Conservation (phyloP, 169 alveolate genomes). For the Perkinsus olseni region DNA sequence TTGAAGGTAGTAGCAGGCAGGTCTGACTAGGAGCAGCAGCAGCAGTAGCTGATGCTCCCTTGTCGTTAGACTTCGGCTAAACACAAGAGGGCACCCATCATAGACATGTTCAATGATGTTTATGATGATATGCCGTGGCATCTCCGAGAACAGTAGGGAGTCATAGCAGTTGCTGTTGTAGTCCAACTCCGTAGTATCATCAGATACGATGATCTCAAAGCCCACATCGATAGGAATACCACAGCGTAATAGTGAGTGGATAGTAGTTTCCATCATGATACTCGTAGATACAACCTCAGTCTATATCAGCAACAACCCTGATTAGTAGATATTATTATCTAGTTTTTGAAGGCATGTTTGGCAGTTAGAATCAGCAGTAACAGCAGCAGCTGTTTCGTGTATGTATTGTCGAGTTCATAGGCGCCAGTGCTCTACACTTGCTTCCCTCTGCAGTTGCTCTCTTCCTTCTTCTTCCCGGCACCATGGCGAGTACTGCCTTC, state of each 20-base stretch:
- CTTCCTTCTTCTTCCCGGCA: not conserved
- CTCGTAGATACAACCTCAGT: not conserved
- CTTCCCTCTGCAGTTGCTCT: not conserved
- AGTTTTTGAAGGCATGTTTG: not conserved
- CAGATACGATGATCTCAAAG: not conserved
- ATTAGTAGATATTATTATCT: not conserved
- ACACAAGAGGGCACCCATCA: constrained; percentile 53
- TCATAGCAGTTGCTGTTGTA: not conserved
- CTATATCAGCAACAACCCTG: not conserved
- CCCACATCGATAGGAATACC: not conserved
- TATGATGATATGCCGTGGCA: constrained; percentile 64
- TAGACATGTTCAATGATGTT: constrained; percentile 78
- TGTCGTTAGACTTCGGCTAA: constrained; percentile 42
- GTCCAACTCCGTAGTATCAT: not conserved
- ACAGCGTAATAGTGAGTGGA: not conserved
- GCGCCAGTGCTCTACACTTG: no score
- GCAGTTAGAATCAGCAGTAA: not conserved
- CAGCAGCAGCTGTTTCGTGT: not conserved
- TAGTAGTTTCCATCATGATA: not conserved
- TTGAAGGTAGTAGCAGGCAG: constrained; percentile 23
- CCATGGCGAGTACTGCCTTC: not conserved
- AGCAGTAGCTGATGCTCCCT: not conserved
- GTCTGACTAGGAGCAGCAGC: constrained; percentile 1
- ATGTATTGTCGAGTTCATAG: no score
- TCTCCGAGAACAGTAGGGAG: constrained; percentile 21